Evolutionary conservation across 495 filamentous ascomycete genomes (phyloP), one percentile per base, ranked within the genome.

Genomic region (Aspergillus haitiensis): DNA sequence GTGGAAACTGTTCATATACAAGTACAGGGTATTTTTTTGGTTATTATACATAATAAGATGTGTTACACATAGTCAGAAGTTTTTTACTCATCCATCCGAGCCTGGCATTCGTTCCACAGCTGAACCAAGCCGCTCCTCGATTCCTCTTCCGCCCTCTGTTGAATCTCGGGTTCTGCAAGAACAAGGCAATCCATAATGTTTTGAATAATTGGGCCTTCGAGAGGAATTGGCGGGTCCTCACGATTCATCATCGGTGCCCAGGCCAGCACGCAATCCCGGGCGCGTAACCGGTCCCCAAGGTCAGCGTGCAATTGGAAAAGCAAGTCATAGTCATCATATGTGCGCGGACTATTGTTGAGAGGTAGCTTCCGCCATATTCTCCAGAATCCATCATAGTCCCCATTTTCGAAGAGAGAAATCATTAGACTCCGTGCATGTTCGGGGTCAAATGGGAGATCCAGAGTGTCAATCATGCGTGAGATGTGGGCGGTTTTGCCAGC

Each of bases 321-420:
- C 48, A 81, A 67, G 18, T 68, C 64, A 69, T 91, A 92, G 56
- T 89, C 72, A 7, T 65, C 70, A 27, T 67, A 68, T 2, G 82
- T 83, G 36, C 88, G 82, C 5, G 76, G 67, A 18, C 71, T 64
- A 6, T 76, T 67, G 52, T 78, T 73, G 37, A 78, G 74, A 45
- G 86, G 74, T 27, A 84, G 70, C 48, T 79, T 75, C 52, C 79
- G 77, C 84, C 86, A 92, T 37, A 79, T 62, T 9, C 81, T 75
- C 86, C 83, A 88, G 60, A 91, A 84, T 5, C 69, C 70, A 11
- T 76, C 66, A 77, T 84, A 88, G 52, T 83, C 66, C 2, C 70
- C 64, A 59, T 67, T 70, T 13, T 55, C 66, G 34, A 75, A 65
- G 54, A 64, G 18, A 67, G 71, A 64, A 75, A 78, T 35, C 76